These are phyloP conservation scores for Geotrichum candidum DNA, from an alignment of 1,139 yeast species.

Conservation along the genomic window DNA sequence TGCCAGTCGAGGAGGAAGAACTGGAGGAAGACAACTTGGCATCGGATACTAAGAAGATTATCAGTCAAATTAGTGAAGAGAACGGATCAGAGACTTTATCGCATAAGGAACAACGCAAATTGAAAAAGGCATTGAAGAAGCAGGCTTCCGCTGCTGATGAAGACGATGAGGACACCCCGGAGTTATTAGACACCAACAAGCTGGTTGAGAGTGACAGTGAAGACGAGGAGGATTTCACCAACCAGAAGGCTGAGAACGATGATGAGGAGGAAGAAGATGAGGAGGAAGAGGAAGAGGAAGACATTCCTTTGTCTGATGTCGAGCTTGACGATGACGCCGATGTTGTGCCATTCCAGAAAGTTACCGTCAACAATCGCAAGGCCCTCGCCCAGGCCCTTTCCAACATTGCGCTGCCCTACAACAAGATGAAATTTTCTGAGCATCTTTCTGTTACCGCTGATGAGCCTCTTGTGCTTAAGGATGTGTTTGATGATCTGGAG, in stretches of 20 bases:
- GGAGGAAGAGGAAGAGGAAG: constrained; percentile 44
- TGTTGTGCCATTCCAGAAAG: constrained; percentile 80
- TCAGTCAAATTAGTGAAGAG: constrained; percentile 4
- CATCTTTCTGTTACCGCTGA: constrained; percentile 69
- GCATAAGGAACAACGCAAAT: constrained; percentile 27
- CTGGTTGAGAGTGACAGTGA: constrained; percentile 18
- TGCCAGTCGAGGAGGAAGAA: constrained; percentile 20
- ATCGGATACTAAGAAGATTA: constrained; percentile 9
- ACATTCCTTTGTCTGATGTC: constrained; percentile 47
- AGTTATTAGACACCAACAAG: constrained; percentile 18
- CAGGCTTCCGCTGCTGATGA: constrained; percentile 17
- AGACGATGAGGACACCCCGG: constrained; percentile 18
- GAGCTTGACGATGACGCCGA: constrained; percentile 82
- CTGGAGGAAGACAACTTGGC: constrained; percentile 13
- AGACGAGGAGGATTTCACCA: constrained; percentile 19
- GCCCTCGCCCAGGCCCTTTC: constrained; percentile 36
- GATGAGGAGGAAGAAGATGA: constrained; percentile 31
- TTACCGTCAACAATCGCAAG: constrained; percentile 48
- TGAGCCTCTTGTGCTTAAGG: constrained; percentile 63
- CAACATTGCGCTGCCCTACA: constrained; percentile 33
- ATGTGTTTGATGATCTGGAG: constrained; percentile 91
- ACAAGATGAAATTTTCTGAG: constrained; percentile 67
- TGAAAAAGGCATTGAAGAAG: constrained; percentile 19
- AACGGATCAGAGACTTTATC: constrained; percentile 20
- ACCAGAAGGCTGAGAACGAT: constrained; percentile 26